Evolutionary conservation across 129 eudicot species (phyloP).

Genomic region (Arctium lappa): DNA sequence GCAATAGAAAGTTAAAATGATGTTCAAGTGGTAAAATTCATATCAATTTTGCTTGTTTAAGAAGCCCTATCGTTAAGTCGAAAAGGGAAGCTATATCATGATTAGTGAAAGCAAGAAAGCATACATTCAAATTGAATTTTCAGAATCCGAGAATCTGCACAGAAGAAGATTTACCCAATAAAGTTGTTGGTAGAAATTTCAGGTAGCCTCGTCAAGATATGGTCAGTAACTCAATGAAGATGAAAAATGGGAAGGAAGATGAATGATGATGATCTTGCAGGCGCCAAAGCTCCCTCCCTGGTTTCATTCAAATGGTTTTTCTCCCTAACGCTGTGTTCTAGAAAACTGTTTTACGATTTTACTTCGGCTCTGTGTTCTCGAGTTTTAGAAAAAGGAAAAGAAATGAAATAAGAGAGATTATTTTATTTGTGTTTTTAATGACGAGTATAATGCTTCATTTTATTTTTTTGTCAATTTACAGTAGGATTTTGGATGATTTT

Average conservation of each 20-base stretch:
- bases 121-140: not conserved
- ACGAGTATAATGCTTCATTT: no score
- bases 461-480: no score
- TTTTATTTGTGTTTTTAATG: no score
- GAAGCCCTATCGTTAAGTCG: not conserved
- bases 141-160: not conserved
- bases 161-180: not conserved
- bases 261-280: not conserved
- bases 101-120: not conserved
- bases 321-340: not conserved
- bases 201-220: no score
- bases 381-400: no score
- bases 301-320: not conserved
- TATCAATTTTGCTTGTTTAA: not conserved
- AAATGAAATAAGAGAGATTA: no score
- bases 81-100: not conserved
- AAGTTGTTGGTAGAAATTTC: not conserved
- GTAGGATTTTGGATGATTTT: no score
- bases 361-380: no score
- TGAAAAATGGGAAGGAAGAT: not conserved
- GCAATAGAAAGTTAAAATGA: not conserved
- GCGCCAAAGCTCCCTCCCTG: not conserved
- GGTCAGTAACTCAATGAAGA: not conserved
- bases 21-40: not conserved
- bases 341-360: no score